Conservation (phyloP, 1,284 basidiomycete species). For the Tylopilus sp. region DNA sequence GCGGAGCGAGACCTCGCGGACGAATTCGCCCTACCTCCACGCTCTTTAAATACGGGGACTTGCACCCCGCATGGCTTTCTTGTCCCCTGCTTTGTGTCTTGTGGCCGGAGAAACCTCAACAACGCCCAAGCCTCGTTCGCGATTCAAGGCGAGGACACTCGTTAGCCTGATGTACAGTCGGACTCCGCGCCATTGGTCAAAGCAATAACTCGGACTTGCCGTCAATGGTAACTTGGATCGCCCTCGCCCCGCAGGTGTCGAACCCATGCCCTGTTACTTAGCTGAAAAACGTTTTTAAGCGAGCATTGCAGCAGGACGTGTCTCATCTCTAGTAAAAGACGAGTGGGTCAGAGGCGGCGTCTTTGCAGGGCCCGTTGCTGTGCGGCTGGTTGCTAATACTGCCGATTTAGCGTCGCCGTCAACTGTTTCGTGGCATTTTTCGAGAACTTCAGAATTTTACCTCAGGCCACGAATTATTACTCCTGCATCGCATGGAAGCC, state of each 20-base stretch:
- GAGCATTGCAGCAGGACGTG: constrained; percentile 7
- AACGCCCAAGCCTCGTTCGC: constrained; percentile 33
- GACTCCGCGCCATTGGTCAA: constrained; percentile 38
- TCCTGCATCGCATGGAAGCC: constrained; percentile 1
- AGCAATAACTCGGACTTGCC: constrained; percentile 37
- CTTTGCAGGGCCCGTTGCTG: constrained; percentile 19
- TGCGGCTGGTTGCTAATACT: constrained; percentile 12
- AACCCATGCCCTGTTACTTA: constrained; percentile 10
- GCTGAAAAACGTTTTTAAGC: constrained; percentile 25
- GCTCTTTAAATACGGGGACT: constrained; percentile 30
- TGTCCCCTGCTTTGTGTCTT: constrained; percentile 39
- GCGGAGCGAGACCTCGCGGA: constrained; percentile 22
- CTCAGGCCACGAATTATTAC: constrained; percentile 4
- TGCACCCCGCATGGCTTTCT: constrained; percentile 40
- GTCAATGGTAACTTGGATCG: constrained; percentile 18
- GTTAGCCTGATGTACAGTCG: constrained; percentile 38
- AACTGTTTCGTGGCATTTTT: constrained; percentile 8
- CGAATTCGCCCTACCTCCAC: constrained; percentile 13
- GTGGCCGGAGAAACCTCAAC: constrained; percentile 30
- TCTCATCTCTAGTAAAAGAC: constrained; percentile 6
- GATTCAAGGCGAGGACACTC: constrained; percentile 40
- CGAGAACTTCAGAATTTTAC: constrained; percentile 9
- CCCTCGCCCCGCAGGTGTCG: constrained; percentile 8
- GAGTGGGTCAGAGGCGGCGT: constrained; percentile 22
- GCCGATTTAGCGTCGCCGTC: constrained; percentile 10